Base-by-base conservation (phyloP, 2,329 filamentous ascomycete genomes). In the Bimuria novae-zelandiae region DNA sequence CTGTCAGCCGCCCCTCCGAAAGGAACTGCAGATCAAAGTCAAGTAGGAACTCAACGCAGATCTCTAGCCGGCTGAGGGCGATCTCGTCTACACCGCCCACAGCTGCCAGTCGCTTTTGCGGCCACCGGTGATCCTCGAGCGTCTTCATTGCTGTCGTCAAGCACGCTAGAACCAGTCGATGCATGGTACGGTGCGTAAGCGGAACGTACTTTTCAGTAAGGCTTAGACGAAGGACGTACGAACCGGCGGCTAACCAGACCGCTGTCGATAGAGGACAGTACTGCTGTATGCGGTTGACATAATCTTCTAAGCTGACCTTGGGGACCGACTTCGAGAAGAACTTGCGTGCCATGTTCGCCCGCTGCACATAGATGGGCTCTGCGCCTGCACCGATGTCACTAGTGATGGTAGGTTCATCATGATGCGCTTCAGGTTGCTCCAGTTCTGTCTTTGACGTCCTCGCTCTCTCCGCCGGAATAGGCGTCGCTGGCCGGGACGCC, bases 261-360 rank as follows among this genome's bases (percentile, higher is more conserved):
- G 88, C 93, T 0, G 92, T 92, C 57, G 90, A 95, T 84, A 96
- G 92, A 3, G 94, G 92, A 68, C 93, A 97, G 77, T 89, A 97
- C 52, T 85, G 85, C 75, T 97, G 92, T 53, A 97, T 84, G 14
- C 93, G 89, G 65, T 87, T 80, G 21, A 97, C 83, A 69, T 97
- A 99, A 59, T 94, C 89, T 67, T 88, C 84, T 41, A 97, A 82
- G 30, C 86, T 82, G 60, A 97, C 93, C 10, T 89, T 87, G 17
- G 94, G 93, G 14, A 91, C 86, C 45, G 86, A 84, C 71, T 94
- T 96, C 59, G 89, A 93, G 78, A 94, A 95, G 76, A 99, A 99
- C 67, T 94, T 94, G 62, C 92, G 86, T 16, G 90, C 91, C 59
- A 97, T 90, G 60, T 91, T 89, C 57, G 86, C 87, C 69, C 94